Base-by-base conservation (phyloP, 768 basidiomycete genomes). In the Daedalea quercina region DNA sequence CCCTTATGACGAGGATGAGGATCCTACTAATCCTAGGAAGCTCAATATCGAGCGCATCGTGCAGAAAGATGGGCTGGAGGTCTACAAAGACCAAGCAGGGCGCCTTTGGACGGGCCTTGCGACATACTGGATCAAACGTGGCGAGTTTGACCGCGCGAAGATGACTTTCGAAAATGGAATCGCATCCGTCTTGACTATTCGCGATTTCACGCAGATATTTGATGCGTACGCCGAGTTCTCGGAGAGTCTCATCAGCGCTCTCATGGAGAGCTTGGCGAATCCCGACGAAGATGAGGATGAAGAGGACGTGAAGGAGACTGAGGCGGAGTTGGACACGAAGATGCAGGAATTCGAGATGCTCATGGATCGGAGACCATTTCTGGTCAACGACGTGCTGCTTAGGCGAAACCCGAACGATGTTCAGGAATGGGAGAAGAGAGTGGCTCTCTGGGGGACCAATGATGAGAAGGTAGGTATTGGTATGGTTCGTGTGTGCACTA, bases 391-490 rank as follows among this genome's bases (percentile, higher is more conserved):
- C 62, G 96, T 98, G 12, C 72, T 98, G 15, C 68, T 98, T 33
- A 74, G 96, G 56, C 75, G 96, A 62, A 99, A 99, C 74, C 90
- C 92, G 3, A 90, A 97, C 60, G 96, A 99, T 62, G 96, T 98
- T 1, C 93, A 96, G 59, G 96, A 99, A 67, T 99, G 96, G 96
- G 96, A 98, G 73, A 99, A 99, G 70, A 76, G 95, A 33, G 81
- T 98, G 19, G 94, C 94, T 1, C 70, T 98, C 24, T 95, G 84
- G 80, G 96, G 89, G 2, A 86, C 94, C 50, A 82, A 96, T 59
- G 94, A 99, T 63, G 90, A 88, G 60, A 95, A 94, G 77, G 94
- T 91, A 57, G 15, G 68, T 26, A n/a, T 24, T 12, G n/a, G 0
- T 25, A 3, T 7, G 41, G 22, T 3, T 49, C 23, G 40, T 59